A percentile compares a stretch with the other conserved stretches of the same genome.
These are phyloP conservation scores for Cyberlindnera amylophila DNA, from an alignment of 805 yeast species.

Conservation along the genomic window DNA sequence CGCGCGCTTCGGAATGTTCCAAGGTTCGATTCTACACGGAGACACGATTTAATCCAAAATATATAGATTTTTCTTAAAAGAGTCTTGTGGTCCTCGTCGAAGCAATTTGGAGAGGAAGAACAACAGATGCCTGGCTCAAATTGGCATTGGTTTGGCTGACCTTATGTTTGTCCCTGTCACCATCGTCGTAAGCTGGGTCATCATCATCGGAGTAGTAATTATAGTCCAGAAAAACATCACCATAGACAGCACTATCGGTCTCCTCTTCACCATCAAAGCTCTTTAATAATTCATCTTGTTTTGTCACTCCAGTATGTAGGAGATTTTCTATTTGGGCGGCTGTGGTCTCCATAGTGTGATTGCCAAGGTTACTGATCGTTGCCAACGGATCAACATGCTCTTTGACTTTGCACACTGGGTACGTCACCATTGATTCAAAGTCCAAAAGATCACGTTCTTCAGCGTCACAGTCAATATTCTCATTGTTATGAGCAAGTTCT, in stretches of 20 bases:
- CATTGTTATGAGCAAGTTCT: background rate
- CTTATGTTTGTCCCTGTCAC: no score
- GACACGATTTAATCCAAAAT: background rate
- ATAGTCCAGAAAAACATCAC: slow-evolving; percentile 24
- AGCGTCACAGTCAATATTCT: background rate
- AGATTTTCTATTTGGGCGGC: no score
- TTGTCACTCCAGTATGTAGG: slow-evolving; percentile 1
- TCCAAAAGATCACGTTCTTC: slow-evolving; percentile 10
- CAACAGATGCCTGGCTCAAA: background rate
- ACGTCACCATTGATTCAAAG: background rate
- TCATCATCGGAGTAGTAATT: slow-evolving; percentile 19
- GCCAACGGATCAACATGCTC: background rate
- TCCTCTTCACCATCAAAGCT: background rate
- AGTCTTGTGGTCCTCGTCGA: background rate
- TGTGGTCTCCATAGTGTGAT: slow-evolving; percentile 3
- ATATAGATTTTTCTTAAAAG: background rate
- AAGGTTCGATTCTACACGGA: background rate
- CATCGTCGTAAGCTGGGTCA: background rate
- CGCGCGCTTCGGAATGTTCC: background rate
- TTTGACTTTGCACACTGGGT: background rate
- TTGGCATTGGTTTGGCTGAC: background rate
- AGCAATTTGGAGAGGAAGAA: slow-evolving; percentile 1
- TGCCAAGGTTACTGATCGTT: background rate
- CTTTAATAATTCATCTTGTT: background rate
- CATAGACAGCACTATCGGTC: slow-evolving; percentile 21